Percentiles rank a stretch among this genome's conserved stretches.
Evolutionary conservation across 225 moss, liverwort and hornwort species (phyloP).

Genomic region (Pseudisothecium myosuroides): DNA sequence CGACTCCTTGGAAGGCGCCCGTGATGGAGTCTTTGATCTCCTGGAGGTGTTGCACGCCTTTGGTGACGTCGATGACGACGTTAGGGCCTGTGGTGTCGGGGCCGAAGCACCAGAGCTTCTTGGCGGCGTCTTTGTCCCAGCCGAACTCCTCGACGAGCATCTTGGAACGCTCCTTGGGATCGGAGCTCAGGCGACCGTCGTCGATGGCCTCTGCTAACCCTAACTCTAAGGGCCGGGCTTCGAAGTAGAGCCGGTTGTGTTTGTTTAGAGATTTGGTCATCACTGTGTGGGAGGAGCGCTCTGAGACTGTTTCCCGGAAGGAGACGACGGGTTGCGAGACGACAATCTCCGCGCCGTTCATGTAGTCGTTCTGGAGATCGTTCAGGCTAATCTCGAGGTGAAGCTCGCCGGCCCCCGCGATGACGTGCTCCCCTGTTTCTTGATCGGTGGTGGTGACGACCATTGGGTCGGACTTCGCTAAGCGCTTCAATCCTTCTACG

Average conservation of each 20-base stretch:
- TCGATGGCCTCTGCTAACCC: constrained; percentile 19
- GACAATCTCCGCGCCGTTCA: background rate
- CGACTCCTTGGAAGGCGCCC: constrained; percentile 11
- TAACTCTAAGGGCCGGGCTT: constrained; percentile 12
- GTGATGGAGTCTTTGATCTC: constrained; percentile 22
- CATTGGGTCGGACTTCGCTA: constrained; percentile 19
- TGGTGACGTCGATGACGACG: constrained; percentile 22
- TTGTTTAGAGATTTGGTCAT: constrained; percentile 36
- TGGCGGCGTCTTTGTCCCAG: constrained; percentile 30
- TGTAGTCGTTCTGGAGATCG: background rate
- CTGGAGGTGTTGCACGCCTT: constrained; percentile 32
- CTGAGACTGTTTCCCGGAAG: constrained; percentile 18
- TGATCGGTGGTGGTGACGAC: background rate
- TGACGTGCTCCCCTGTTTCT: background rate
- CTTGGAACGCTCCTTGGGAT: constrained; percentile 1
- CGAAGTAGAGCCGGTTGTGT: constrained; percentile 28
- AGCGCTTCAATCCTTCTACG: constrained; percentile 24
- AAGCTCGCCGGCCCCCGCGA: background rate
- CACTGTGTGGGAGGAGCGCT: constrained; percentile 9
- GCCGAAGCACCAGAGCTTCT: constrained; percentile 42
- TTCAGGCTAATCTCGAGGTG: background rate
- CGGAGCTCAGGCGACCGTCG: background rate
- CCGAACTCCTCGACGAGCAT: constrained; percentile 8
- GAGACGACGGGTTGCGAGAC: constrained; percentile 16
- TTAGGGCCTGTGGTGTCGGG: constrained; percentile 28